Evolutionary conservation across 2,329 filamentous ascomycete genomes (phyloP).

Genomic region (Hymenoscyphus linearis): DNA sequence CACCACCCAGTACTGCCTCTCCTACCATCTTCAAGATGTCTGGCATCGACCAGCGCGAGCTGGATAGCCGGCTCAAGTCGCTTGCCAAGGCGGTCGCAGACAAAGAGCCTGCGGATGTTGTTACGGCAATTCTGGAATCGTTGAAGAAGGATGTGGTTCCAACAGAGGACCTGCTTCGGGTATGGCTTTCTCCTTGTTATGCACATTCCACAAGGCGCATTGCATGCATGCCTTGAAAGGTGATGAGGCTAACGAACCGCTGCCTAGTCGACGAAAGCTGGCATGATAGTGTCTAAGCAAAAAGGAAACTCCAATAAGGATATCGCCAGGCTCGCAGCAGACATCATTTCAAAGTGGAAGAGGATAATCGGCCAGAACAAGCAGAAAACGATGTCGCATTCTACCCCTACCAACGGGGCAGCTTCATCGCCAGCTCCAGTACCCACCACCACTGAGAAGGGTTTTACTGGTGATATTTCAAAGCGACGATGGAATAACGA

Average conservation of each 20-base stretch:
- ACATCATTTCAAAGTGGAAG: slow-evolving; percentile 86
- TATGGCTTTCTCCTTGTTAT: slow-evolving; percentile 37
- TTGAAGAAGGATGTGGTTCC: slow-evolving; percentile 76
- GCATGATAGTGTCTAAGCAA: slow-evolving; percentile 80
- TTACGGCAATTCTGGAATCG: slow-evolving; percentile 69
- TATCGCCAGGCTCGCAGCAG: slow-evolving; percentile 69
- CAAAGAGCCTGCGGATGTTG: slow-evolving; percentile 67
- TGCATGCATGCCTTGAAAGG: background rate
- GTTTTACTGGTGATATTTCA: slow-evolving; percentile 61
- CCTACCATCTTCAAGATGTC: slow-evolving; percentile 1
- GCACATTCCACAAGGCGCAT: slow-evolving; percentile 20
- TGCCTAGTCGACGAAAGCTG: slow-evolving; percentile 73
- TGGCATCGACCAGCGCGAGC: slow-evolving; percentile 29
- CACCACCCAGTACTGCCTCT: background rate
- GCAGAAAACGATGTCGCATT: slow-evolving; percentile 33
- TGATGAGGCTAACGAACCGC: slow-evolving; percentile 10
- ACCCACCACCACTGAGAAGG: slow-evolving; percentile 38
- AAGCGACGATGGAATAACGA: slow-evolving; percentile 82
- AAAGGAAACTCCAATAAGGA: slow-evolving; percentile 74
- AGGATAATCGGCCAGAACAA: slow-evolving; percentile 63
- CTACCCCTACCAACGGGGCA: slow-evolving; percentile 20
- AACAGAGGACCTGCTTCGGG: slow-evolving; percentile 84
- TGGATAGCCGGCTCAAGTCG: slow-evolving; percentile 39
- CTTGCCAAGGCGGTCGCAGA: slow-evolving; percentile 72
- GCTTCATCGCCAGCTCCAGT: slow-evolving; percentile 33